Evolutionary conservation across 768 basidiomycete species (phyloP).

Genomic region (Candolleomyces aberdarensis): DNA sequence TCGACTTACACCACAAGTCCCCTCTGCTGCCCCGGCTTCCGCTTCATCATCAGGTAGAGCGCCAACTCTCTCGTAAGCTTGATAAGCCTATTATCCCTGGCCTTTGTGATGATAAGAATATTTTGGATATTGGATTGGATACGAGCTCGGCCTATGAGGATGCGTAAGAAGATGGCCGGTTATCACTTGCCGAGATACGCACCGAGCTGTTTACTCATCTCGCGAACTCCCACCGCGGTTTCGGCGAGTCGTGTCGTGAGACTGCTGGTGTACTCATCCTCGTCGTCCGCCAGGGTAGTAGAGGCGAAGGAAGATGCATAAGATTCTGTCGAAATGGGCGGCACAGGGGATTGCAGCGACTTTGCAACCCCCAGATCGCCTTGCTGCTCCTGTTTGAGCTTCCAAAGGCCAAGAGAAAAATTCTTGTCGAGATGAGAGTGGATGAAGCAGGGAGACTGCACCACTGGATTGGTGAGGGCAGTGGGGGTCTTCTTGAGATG

Average conservation of each 20-base stretch:
- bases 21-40: constrained; percentile 55
- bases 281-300: constrained; percentile 39
- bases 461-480: constrained; percentile 28
- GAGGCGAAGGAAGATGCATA: constrained; percentile 16
- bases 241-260: constrained; percentile 92
- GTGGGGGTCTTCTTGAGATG: constrained; percentile 12
- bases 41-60: constrained; percentile 91
- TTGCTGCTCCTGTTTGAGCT: constrained; percentile 36
- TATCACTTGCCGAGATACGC: constrained; percentile 20
- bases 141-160: constrained; percentile 74
- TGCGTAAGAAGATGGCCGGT: constrained; percentile 12
- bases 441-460: constrained; percentile 85
- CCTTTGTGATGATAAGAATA: constrained; percentile 95
- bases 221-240: constrained; percentile 94
- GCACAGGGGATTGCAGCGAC: constrained; percentile 34
- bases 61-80: constrained; percentile 92
- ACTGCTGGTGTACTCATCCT: constrained; percentile 70
- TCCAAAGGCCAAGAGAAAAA: constrained; percentile 72
- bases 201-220: constrained; percentile 99
- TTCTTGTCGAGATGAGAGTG: constrained; percentile 88
- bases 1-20: constrained; percentile 81
- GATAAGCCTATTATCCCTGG: constrained; percentile 94
- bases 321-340: constrained; percentile 5
- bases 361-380: constrained; percentile 49
- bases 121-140: constrained; percentile 91